Evolutionary conservation across 129 eudicot species (phyloP), one percentile per base, ranked within the genome.

Genomic region (Mikania micrantha): DNA sequence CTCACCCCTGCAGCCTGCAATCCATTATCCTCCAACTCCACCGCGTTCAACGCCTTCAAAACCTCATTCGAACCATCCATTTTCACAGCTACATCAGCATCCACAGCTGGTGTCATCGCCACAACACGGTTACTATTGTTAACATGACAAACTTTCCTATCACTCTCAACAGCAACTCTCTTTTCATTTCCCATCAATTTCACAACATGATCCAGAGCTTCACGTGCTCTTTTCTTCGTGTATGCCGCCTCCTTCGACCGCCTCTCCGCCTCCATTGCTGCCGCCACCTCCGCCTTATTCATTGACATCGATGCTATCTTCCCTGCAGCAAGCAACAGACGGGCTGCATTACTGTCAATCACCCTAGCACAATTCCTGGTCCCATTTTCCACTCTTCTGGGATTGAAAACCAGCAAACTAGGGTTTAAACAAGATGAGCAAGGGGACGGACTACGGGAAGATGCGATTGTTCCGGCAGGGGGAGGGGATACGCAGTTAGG

Each of bases 381-480:
- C 1, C 53, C 76, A 15, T 73, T 83, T 1, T 58, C 72, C 12
- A 72, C 57, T 39, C 75, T 63, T 5, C 70, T 77, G 7, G 76
- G 28, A 36, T 58, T 67, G 31, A 84, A 84, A 63, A 90, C 72
- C 0, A 79, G 87, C 28, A 78, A 15, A 36, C 27, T 76, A 19
- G 94, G 91, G 86, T 68, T 61, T 41, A 61, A 25, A 56, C 97
- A 90, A 0, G 80, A 73, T 12, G 88, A 82, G 61, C 97, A 90
- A 17, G 75, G 49, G 66, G 80, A 79, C 7, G 84, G 83, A 9
- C 64, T 56, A 5, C 70, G 47, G 4, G 61, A 75, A 16, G 64
- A 67, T 41, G 81, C 15, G 47, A 59, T 75, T 28, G 69, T 11
- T 11, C 44, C 68, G 9, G 32, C 62, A 16, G 74, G 54, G 17